Base-by-base conservation (phyloP, 352 stramenopile species). In the Globisporangium takayamanum region DNA sequence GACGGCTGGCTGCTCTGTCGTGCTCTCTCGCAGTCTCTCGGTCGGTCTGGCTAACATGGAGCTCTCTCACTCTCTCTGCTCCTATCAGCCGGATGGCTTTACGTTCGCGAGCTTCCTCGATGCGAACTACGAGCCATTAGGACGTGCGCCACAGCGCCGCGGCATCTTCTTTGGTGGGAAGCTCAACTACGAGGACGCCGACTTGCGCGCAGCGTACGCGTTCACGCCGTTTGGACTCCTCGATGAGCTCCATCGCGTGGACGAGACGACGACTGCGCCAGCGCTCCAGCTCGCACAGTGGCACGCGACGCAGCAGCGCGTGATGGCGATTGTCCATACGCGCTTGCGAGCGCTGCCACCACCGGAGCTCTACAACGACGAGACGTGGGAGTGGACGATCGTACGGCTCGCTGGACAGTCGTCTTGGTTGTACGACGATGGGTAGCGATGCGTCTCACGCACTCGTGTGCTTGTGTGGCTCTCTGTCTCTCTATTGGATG, bases 361-460 rank as follows among this genome's bases (percentile, higher is more conserved):
- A n/a, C 65, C 62, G n/a, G 46, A 67, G 7, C 85, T 88, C n/a
- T 97, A 97, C 73, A 72, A 82, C 30, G 68, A 88, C 59, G 76
- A 92, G 48, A 97, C 92, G 5, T 98, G 93, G 93, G 93, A 98
- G 60, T 97, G 85, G 80, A 98, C 93, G 0, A 91, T 97, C 37
- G 72, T 84, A 59, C 63, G 84, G 66, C 41, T 20, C 3, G n/a
- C 14, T 26, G 36, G 10, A 7, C 33, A 36, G 11, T 44, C 59
- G 7, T 20, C 55, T 3, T 2, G 18, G 16, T 33, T 8, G 10
- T 30, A 5, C 25, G 12, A 45, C 39, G 7, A 2, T 22, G 22
- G 22, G 22, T 22, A 37, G 37, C n/a, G 41, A 53, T 22, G 22
- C 22, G 22, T 22, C 53, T 56, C 26, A 61, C 50, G 49, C 22